Evolutionary conservation across 73 alveolate species (phyloP).

Genomic region (Blepharisma japonicum): DNA sequence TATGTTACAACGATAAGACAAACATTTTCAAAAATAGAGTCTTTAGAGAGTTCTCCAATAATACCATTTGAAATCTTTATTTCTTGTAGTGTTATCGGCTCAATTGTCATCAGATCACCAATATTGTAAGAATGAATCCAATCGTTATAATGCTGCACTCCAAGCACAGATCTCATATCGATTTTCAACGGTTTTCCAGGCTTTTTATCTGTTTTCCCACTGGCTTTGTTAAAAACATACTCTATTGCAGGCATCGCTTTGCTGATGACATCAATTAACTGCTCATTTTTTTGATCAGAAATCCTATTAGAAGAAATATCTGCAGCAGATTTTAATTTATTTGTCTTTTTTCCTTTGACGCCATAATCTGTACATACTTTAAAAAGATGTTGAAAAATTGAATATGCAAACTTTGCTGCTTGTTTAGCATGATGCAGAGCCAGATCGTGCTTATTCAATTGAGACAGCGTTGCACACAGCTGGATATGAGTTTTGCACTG

Average conservation of each 20-base stretch:
- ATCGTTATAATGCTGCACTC: constrained; percentile 57
- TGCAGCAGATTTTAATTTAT: constrained; percentile 9
- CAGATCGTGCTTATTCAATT: constrained; percentile 75
- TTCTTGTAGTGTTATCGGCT: constrained; percentile 65
- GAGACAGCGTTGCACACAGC: constrained; percentile 84
- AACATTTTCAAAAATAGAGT: constrained; percentile 45
- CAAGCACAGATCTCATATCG: background rate
- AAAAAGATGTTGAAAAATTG: constrained; percentile 63
- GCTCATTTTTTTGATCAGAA: background rate
- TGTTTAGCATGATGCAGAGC: constrained; percentile 83
- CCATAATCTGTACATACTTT: constrained; percentile 47
- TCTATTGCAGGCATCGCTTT: too few species aligned
- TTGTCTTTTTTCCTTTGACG: constrained; percentile 35
- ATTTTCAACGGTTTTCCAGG: background rate
- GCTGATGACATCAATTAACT: too few species aligned
- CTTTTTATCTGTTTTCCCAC: too few species aligned
- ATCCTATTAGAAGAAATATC: background rate
- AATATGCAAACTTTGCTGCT: constrained; percentile 73
- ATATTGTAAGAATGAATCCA: constrained; percentile 47
- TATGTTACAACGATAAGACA: constrained; percentile 69
- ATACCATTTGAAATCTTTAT: constrained; percentile 20
- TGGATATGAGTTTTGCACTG: constrained; percentile 82
- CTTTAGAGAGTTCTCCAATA: constrained; percentile 52
- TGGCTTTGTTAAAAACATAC: too few species aligned
- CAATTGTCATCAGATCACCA: constrained; percentile 47